A percentile compares a stretch with the other conserved stretches of the same genome.
Evolutionary conservation across 2,329 filamentous ascomycete species (phyloP).

Genomic region (Tolypocladium ovalisporum): DNA sequence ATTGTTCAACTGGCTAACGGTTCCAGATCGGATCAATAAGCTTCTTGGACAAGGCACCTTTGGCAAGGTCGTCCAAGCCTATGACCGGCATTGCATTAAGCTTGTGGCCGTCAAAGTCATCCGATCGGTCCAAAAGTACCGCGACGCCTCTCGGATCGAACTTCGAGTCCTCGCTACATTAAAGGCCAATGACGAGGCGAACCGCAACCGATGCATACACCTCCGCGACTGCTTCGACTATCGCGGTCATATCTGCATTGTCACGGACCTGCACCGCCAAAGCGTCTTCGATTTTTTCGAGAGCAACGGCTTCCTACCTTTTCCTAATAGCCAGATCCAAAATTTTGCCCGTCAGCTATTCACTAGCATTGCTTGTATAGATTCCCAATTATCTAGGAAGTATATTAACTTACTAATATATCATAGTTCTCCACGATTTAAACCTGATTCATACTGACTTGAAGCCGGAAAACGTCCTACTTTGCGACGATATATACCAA

Average conservation of each 20-base stretch:
- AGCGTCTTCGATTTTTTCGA: slow-evolving; percentile 99
- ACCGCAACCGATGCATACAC: slow-evolving; percentile 94
- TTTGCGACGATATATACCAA: slow-evolving; percentile 55
- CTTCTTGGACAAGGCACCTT: slow-evolving; percentile 95
- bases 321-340: slow-evolving; percentile 97
- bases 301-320: slow-evolving; percentile 91
- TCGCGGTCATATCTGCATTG: slow-evolving; percentile 87
- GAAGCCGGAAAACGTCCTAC: slow-evolving; percentile 60
- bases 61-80: slow-evolving; percentile 92
- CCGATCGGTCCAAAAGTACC: slow-evolving; percentile 94
- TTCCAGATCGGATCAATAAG: slow-evolving; percentile 84
- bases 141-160: slow-evolving; percentile 91
- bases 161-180: slow-evolving; percentile 85
- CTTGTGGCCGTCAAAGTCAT: slow-evolving; percentile 94
- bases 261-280: slow-evolving; percentile 71
- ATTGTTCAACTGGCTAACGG: too few species aligned
- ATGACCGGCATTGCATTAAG: slow-evolving; percentile 66
- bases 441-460: slow-evolving; percentile 90
- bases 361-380: slow-evolving; percentile 97
- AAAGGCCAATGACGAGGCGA: slow-evolving; percentile 80
- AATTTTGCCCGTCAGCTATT: slow-evolving; percentile 91
- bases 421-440: slow-evolving; percentile 93
- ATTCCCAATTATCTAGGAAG: too few species aligned
- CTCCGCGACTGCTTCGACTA: slow-evolving; percentile 95
- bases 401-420: too few species aligned